These are phyloP conservation scores for Cladosporium sp. DNA, from an alignment of 2,329 filamentous ascomycete genomes.

Conservation along the genomic window DNA sequence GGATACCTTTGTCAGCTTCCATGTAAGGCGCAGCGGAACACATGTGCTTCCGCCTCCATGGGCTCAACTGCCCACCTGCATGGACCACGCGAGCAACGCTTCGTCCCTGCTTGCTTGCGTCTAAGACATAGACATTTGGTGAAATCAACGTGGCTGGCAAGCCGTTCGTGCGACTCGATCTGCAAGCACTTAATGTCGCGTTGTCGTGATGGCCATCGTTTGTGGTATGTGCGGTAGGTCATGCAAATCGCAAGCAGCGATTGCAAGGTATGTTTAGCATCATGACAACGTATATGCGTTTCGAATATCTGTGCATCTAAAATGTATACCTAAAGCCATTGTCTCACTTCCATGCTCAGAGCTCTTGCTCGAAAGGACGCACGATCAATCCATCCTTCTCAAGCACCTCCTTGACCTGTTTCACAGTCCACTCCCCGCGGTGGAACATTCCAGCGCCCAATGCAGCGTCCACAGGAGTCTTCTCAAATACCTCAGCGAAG, in stretches of 20 bases:
- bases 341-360: background rate
- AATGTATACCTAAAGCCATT: background rate
- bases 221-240: too few relatives aligned
- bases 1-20: too few relatives aligned
- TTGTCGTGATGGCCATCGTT: too few relatives aligned
- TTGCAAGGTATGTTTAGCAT: background rate
- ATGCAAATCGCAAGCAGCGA: too few relatives aligned
- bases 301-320: background rate
- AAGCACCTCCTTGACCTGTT: conserved; percentile 85
- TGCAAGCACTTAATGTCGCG: too few relatives aligned
- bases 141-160: background rate
- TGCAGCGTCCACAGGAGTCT: conserved; percentile 85
- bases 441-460: conserved; percentile 98
- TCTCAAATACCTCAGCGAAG: conserved; percentile 83
- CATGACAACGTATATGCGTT: background rate
- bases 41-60: too few relatives aligned
- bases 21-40: too few relatives aligned
- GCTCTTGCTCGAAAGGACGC: conserved; percentile 65
- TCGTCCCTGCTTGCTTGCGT: background rate
- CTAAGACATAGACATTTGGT: background rate
- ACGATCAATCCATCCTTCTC: conserved; percentile 68
- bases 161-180: background rate
- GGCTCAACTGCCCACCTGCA: too few relatives aligned
- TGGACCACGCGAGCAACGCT: too few relatives aligned
- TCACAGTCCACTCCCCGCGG: conserved; percentile 88